phyloP scores from a whole-genome alignment of 352 stramenopile species.

The Pythium rishiriense region DNA sequence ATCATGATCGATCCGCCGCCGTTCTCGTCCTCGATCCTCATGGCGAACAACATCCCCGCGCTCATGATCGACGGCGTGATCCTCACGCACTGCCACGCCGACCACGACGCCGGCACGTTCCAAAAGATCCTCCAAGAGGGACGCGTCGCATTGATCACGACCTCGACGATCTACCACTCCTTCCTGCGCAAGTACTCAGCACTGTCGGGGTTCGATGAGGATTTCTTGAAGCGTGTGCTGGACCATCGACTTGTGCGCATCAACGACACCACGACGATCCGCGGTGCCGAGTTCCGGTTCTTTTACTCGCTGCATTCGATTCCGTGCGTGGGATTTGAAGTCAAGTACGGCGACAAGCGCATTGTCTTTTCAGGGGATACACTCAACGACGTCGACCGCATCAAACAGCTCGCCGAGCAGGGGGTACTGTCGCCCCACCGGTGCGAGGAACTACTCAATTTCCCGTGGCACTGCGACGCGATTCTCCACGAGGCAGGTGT shows the following conservation, averaged over 20 bases:
- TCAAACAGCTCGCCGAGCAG: constrained; percentile 73
- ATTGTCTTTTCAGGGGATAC: constrained; percentile 97
- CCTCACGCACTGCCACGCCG: constrained; percentile 95
- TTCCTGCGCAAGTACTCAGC: constrained; percentile 97
- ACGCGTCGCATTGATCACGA: constrained; percentile 94
- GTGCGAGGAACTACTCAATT: constrained; percentile 91
- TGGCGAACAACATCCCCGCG: constrained; percentile 87
- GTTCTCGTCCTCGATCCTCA: constrained; percentile 85
- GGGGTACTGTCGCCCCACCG: constrained; percentile 85
- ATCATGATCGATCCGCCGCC: constrained; percentile 97
- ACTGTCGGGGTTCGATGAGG: constrained; percentile 89
- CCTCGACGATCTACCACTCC: constrained; percentile 95
- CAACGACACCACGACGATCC: constrained; percentile 93
- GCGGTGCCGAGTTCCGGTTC: constrained; percentile 94
- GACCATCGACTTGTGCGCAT: constrained; percentile 91
- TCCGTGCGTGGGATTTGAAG: constrained; percentile 94
- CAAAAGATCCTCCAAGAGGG: constrained; percentile 96
- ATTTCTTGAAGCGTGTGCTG: constrained; percentile 91
- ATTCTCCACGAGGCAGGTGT: constrained; percentile 95
- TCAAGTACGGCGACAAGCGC: constrained; percentile 91
- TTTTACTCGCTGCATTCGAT: constrained; percentile 97
- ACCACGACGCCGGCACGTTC: constrained; percentile 96
- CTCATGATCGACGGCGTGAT: constrained; percentile 96
- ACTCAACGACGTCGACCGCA: constrained; percentile 94
- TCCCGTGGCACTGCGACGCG: constrained; percentile 93